Base-by-base conservation (phyloP, 1,284 basidiomycete genomes). In the Cryptococcus neoformans region DNA sequence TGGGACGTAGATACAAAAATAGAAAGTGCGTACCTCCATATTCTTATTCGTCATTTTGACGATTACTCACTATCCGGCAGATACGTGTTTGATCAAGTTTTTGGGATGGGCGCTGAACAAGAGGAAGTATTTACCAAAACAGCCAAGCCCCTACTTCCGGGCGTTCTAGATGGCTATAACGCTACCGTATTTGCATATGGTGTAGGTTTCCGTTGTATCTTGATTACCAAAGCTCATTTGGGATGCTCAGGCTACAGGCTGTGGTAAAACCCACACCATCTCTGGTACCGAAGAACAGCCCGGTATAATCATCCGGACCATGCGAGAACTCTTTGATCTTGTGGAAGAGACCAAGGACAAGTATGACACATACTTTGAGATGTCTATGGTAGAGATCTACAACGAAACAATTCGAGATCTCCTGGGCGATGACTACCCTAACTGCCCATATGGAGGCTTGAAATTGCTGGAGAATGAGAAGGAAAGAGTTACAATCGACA, bases 331-430 rank as follows among this genome's bases (percentile, higher is more conserved):
- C 57, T 98, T 96, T 74, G 86, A 87, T 64, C 84, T 87, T 49
- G 94, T 97, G 62, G 86, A 90, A 54, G 90, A 93, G 67, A 83
- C 87, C 57, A 84, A 81, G 68, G 88, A 89, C 54, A 87, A 94
- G 39, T 86, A 86, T 82, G 86, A 86, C 54, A 86, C 88, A 42
- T 88, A 92, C 66, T 88, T 98, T 50, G 82, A 86, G 66, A 89
- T 97, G 55, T 93, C 92, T 3, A 96, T 96, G 78, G 85, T 97
- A 57, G 94, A 98, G 76, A 95, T 98, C 53, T 97, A 97, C 81
- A 97, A 97, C 73, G 94, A 98, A 77, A 90, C 92, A 71, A 97
- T 97, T 64, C 88, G 91, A n/a, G 94, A 98, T 76, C 85, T 98
- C 16, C 85, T 98, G 45, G 79, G 86, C 1, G 90, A 92, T 61